phyloP scores from a whole-genome alignment of 2,329 filamentous ascomycete genomes.

The Helotiales sp. region DNA sequence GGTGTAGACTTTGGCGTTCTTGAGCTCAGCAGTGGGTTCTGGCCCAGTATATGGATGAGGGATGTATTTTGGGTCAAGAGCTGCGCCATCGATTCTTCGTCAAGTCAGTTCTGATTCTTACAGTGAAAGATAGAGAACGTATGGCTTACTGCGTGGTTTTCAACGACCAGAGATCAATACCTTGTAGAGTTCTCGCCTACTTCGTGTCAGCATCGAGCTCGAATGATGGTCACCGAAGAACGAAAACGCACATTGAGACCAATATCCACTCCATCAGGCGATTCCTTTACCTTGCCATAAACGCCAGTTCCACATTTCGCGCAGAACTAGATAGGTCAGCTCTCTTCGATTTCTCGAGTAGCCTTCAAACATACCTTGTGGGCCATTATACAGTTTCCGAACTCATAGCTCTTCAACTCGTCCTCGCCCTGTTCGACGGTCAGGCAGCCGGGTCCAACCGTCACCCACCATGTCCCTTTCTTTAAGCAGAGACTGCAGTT shows the following conservation, averaged over 20 bases:
- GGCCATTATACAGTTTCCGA: constrained; percentile 45
- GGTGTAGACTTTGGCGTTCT: constrained; percentile 32
- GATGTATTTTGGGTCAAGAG: constrained; percentile 26
- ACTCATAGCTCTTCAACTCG: constrained; percentile 52
- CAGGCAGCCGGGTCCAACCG: constrained; percentile 44
- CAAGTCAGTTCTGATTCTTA: background rate
- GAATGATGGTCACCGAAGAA: background rate
- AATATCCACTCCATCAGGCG: constrained; percentile 41
- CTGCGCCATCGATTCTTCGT: constrained; percentile 28
- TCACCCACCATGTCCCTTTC: constrained; percentile 52
- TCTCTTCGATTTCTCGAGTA: background rate
- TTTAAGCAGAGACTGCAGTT: constrained; percentile 70
- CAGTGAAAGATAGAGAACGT: background rate
- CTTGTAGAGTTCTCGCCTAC: constrained; percentile 30
- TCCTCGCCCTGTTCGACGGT: constrained; percentile 54
- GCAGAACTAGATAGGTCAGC: constrained; percentile 53
- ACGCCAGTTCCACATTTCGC: constrained; percentile 54
- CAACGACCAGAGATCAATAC: constrained; percentile 30
- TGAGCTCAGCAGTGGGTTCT: constrained; percentile 23
- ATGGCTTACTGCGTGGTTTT: constrained; percentile 20
- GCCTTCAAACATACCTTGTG: constrained; percentile 47
- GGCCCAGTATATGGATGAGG: constrained; percentile 21
- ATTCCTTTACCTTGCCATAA: constrained; percentile 41
- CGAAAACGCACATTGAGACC: constrained; percentile 50
- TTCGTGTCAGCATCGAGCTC: background rate